Base-by-base conservation (phyloP, 1,139 yeast species). In the Candida sanyaensis region DNA sequence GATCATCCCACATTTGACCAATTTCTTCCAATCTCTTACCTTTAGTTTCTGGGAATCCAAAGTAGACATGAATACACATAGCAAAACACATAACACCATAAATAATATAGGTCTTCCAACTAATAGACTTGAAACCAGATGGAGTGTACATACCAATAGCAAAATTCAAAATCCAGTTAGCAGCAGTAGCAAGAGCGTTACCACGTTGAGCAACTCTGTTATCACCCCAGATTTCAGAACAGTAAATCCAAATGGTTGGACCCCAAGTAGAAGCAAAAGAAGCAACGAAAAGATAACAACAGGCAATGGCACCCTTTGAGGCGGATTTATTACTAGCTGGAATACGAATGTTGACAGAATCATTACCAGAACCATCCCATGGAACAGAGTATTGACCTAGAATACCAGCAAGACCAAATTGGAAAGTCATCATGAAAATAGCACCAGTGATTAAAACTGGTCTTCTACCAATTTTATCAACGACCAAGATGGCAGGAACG, bases 41-140 rank as follows among this genome's bases (percentile, higher is more conserved):
- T 61, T 73, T 80, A 30, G 88, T 83, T 64, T 80, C 82, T 54
- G 84, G 76, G 81, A 80, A 83, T 67, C 78, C 85, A 74, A 87
- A 79, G 73, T 68, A 84, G 48, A 85, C 86, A 57, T 81, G 86
- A 47, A 81, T 47, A 73, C 76, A 72, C 84, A 83, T 80, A 49
- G 65, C 71, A 23, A 65, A 62, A 64, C 85, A 80, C 62, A 78
- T 78, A 29, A 71, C 67, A 46, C 75, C 80, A 59, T 73, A 75
- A 43, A 78, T 65, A 48, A 70, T 64, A 55, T 77, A 77, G 17
- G 81, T 73, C 55, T 67, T 74, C 81, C 81, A 77, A 26, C 72
- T 65, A 45, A 78, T 75, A 55, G 69, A 73, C 45, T 66, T 60
- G 58, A 77, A 77, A 10, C 81, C 75, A 44, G 71, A 61, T 37